phyloP scores from a whole-genome alignment of 2,329 filamentous ascomycete genomes.

The Clonostachys sp. region DNA sequence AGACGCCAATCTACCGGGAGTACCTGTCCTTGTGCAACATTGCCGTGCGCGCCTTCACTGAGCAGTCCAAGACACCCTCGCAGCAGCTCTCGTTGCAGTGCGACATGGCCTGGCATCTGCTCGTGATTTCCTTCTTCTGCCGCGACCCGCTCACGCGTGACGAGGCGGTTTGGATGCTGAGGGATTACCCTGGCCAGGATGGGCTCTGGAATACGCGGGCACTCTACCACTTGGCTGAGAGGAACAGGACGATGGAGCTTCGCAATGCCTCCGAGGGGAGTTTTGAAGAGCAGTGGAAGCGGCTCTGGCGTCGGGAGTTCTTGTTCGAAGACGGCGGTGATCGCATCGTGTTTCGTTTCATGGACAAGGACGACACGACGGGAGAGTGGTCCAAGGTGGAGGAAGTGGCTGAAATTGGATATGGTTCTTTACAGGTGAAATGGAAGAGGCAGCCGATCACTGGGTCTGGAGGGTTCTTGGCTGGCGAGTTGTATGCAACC shows the following conservation, averaged over 20 bases:
- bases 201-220: constrained; percentile 20
- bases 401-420: no score
- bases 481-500: no score
- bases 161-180: constrained; percentile 19
- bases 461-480: no score
- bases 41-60: constrained; percentile 5
- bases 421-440: no score
- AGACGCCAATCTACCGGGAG: constrained; percentile 21
- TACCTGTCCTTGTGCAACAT: constrained; percentile 22
- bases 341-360: no score
- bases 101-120: constrained; percentile 12
- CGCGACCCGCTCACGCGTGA: constrained; percentile 23
- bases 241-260: constrained; percentile 16
- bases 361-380: no score
- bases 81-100: constrained; percentile 14
- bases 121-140: constrained; percentile 17
- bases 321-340: no score
- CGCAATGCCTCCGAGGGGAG: no score
- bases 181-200: constrained; percentile 24
- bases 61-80: not conserved
- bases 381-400: no score
- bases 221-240: constrained; percentile 16
- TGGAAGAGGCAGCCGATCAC: no score
- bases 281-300: no score
- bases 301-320: no score